Base-by-base conservation (phyloP, 2,329 filamentous ascomycete genomes). In the Cladosporium austrohemisphaericum region DNA sequence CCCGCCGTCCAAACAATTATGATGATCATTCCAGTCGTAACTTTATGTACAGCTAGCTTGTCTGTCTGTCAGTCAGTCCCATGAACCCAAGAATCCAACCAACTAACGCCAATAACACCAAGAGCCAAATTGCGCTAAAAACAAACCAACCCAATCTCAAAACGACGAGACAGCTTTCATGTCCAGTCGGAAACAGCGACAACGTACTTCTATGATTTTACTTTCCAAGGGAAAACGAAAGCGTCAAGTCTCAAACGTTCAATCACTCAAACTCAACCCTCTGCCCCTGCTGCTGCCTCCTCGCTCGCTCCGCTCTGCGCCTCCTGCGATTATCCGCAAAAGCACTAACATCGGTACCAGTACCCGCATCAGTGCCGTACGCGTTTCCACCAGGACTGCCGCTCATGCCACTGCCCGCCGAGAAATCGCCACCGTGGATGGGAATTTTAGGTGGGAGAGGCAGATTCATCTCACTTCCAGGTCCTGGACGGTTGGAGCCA, bases 251-350 rank as follows among this genome's bases (percentile, higher is more conserved):
- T 20, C n/a, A 31, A 25, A 11, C 38, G 28, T 5, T 26, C 14
- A 16, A 5, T 68, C 55, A 76, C 49, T 71, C 70, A 60, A 77
- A 78, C 54, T 77, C 75, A 14, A 76, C 75, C 44, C 68, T 67
- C 23, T 68, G 68, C 13, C 60, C 57, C 22, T 60, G 60, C 48
- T 60, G 55, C 41, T 58, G 37, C 51, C 60, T 58, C 43, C 72
- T 68, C 44, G 75, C 75, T 53, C 77, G 64, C 60, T 80, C 77
- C 13, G 77, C 77, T 46, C 77, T 68, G 59, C 77, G 67, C 51
- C 77, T 65, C 49, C 74, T 64, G 40, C 77, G 69, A 57, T 79
- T 79, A 52, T 71, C 76, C 1, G 76, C 77, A 57, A 78, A 79
- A 50, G 76, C 60, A 55, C 65, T 68, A 8, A 68, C 56, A 52